Evolutionary conservation across 352 stramenopile genomes (phyloP).

Genomic region (Achlya hypogyna): DNA sequence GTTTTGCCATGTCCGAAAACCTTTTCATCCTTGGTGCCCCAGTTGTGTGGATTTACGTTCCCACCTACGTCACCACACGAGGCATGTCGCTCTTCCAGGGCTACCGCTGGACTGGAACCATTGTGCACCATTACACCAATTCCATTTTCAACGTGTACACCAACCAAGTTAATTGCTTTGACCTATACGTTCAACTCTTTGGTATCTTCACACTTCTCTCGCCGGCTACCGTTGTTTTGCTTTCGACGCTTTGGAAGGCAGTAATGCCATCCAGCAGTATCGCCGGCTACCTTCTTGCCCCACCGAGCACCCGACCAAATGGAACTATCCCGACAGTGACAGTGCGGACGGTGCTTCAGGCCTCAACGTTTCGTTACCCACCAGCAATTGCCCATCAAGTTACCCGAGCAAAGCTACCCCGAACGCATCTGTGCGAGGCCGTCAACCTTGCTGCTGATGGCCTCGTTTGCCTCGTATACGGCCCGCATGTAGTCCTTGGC

Average conservation of each 20-base stretch:
- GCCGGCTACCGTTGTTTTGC: not conserved
- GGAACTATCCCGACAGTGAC: not conserved
- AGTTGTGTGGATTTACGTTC: conserved; percentile 6
- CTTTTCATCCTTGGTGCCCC: conserved; percentile 1
- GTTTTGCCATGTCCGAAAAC: not conserved
- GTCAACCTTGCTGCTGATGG: conserved; percentile 8
- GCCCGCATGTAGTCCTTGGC: not conserved
- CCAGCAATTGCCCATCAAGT: conserved; percentile 5
- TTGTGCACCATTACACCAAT: conserved; percentile 7
- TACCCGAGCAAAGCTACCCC: not conserved
- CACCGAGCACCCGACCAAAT: not conserved
- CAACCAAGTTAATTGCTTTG: not conserved
- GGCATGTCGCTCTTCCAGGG: conserved; percentile 8
- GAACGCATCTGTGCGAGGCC: not conserved
- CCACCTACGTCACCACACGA: not conserved
- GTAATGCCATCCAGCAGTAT: not conserved
- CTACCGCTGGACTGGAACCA: conserved; percentile 1
- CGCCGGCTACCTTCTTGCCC: not conserved
- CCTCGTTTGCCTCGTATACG: not conserved
- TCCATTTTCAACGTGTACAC: not conserved
- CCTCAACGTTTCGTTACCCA: not conserved
- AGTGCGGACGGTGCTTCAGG: not conserved
- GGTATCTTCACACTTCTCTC: not conserved
- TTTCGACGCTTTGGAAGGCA: not conserved
- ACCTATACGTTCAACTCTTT: not conserved